A percentile compares a stretch with the other conserved stretches of the same genome.
Conservation (phyloP, 1,139 yeast genomes). For the Blastobotrys indianensis region DNA sequence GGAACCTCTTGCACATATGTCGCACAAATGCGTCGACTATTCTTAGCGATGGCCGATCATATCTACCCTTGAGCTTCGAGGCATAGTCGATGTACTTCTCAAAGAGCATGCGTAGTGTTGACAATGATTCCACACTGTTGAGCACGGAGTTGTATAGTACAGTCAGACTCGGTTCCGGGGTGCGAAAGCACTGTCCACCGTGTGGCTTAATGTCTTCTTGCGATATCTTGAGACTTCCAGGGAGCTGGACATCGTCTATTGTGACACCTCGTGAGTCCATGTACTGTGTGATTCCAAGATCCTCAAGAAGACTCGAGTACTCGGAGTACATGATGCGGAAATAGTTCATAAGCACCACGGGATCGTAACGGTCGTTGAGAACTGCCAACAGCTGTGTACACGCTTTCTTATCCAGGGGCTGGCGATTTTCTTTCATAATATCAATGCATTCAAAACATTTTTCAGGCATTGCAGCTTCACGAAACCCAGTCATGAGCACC, state of each 20-base stretch:
- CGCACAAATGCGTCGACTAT: slow-evolving; percentile 25
- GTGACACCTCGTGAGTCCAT: not conserved
- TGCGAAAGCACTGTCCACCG: not conserved
- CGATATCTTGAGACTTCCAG: not conserved
- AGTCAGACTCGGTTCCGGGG: slow-evolving; percentile 12
- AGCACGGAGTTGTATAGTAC: slow-evolving; percentile 25
- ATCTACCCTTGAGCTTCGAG: not conserved
- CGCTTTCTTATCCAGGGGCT: slow-evolving; percentile 12
- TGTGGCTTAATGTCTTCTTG: not conserved
- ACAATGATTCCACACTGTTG: slow-evolving; percentile 18
- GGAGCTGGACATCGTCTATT: not conserved
- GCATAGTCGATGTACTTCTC: slow-evolving; percentile 17
- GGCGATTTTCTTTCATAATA: slow-evolving; percentile 15
- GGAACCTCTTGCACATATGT: slow-evolving; percentile 18
- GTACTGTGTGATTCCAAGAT: slow-evolving; percentile 2
- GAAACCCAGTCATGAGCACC: slow-evolving; percentile 23
- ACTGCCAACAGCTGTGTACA: slow-evolving; percentile 22
- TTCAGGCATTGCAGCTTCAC: slow-evolving; percentile 20
- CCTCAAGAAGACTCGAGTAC: not conserved
- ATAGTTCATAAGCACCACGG: slow-evolving; percentile 18
- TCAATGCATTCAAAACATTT: slow-evolving; percentile 24
- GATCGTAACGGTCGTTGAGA: slow-evolving; percentile 20
- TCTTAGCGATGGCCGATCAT: not conserved
- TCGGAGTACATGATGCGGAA: slow-evolving; percentile 16
- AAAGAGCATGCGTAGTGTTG: slow-evolving; percentile 15